A percentile compares a stretch with the other conserved stretches of the same genome.
Evolutionary conservation across 805 yeast genomes (phyloP).

Genomic region (Saccharomyces mikatae): DNA sequence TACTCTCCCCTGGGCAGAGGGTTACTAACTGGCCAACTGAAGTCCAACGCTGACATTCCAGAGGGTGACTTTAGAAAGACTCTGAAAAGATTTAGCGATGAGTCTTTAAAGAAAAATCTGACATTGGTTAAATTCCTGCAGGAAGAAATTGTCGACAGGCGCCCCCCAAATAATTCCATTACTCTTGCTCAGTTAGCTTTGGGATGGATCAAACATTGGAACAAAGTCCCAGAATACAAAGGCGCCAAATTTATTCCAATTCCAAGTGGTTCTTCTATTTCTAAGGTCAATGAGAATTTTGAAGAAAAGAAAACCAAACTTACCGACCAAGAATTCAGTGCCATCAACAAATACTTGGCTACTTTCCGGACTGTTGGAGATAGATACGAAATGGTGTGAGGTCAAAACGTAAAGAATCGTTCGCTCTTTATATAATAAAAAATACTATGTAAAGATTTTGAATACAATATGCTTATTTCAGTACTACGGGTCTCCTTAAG

Average conservation of each 20-base stretch:
- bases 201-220: conserved; percentile 50
- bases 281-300: conserved; percentile 56
- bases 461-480: background rate
- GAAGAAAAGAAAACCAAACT: conserved; percentile 34
- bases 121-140: conserved; percentile 41
- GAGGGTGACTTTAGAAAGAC: conserved; percentile 45
- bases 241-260: conserved; percentile 60
- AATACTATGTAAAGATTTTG: background rate
- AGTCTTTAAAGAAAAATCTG: conserved; percentile 48
- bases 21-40: conserved; percentile 56
- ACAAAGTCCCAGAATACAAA: conserved; percentile 28
- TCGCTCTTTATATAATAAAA: background rate
- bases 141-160: conserved; percentile 38
- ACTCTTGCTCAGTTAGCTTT: conserved; percentile 63
- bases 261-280: conserved; percentile 62
- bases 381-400: conserved; percentile 35
- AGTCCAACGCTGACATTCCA: conserved; percentile 39
- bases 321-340: conserved; percentile 48
- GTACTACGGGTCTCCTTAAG: background rate
- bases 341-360: conserved; percentile 41
- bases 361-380: conserved; percentile 44
- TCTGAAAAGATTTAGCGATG: conserved; percentile 53
- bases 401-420: background rate
- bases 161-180: conserved; percentile 39
- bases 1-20: conserved; percentile 85